Evolutionary conservation across 257 asterid species (phyloP).

Genomic region (Gentiana straminea): DNA sequence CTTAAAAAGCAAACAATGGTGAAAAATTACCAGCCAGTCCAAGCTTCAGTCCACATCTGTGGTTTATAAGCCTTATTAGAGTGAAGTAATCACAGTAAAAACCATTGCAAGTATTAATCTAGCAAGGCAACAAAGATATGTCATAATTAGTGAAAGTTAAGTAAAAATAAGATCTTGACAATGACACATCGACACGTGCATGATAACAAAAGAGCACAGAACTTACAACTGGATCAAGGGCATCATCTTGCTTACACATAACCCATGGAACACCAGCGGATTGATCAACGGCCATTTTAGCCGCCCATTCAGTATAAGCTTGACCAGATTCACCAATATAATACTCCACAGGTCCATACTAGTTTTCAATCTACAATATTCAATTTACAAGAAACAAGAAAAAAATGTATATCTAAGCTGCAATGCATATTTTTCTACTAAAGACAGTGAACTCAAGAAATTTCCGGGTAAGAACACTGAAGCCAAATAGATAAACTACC

Average conservation of each 20-base stretch:
- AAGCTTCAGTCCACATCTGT: no score
- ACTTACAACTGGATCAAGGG: slow-evolving; percentile 91
- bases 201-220: neutral
- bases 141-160: no score
- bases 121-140: no score
- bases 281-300: slow-evolving; percentile 89
- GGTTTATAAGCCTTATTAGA: no score
- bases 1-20: no score
- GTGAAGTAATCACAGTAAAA: no score
- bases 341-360: slow-evolving; percentile 91
- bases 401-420: no score
- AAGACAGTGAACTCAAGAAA: neutral
- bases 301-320: slow-evolving; percentile 86
- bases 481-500: slow-evolving; percentile 28
- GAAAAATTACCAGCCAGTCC: no score
- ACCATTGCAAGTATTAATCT: no score
- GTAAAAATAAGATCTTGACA: no score
- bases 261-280: slow-evolving; percentile 96
- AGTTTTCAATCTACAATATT: slow-evolving; percentile 70
- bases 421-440: no score
- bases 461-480: neutral
- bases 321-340: slow-evolving; percentile 77
- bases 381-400: neutral
- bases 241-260: slow-evolving; percentile 99
- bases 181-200: no score